Evolutionary conservation across 768 basidiomycete species (phyloP).

Genomic region (Hypsizygus marmoreus): DNA sequence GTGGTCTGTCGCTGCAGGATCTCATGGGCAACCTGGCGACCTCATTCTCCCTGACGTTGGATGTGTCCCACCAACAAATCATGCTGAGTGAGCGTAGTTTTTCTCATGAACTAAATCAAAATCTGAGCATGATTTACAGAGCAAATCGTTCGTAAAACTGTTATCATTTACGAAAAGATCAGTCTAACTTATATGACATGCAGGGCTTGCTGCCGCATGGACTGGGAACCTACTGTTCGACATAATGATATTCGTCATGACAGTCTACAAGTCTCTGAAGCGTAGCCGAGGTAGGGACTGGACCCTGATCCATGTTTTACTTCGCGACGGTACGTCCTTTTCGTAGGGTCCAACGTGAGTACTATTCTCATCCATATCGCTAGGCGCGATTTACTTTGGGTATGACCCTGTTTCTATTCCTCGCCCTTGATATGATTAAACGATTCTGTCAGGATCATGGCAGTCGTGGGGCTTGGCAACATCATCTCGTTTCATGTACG

Average conservation of each 20-base stretch:
- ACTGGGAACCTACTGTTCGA: slow-evolving; percentile 42
- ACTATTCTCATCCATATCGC: slow-evolving; percentile 1
- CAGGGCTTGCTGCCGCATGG: slow-evolving; percentile 41
- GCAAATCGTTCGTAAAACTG: slow-evolving; percentile 17
- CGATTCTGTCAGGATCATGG: slow-evolving; percentile 21
- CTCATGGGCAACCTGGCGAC: background rate
- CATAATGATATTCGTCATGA: slow-evolving; percentile 41
- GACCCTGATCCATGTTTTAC: slow-evolving; percentile 32
- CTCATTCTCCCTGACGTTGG: slow-evolving; percentile 8
- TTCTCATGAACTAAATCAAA: background rate
- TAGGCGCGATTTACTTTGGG: slow-evolving; percentile 47
- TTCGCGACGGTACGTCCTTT: slow-evolving; percentile 41
- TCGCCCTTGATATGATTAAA: background rate
- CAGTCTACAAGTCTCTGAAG: slow-evolving; percentile 36
- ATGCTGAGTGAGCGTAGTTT: slow-evolving; percentile 16
- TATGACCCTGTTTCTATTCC: slow-evolving; percentile 13
- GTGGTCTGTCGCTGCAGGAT: slow-evolving; percentile 23
- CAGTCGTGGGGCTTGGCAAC: slow-evolving; percentile 16
- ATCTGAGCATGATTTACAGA: slow-evolving; percentile 6
- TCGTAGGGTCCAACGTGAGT: background rate
- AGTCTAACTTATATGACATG: slow-evolving; percentile 4
- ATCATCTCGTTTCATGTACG: slow-evolving; percentile 26
- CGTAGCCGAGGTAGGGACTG: slow-evolving; percentile 19
- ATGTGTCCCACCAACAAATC: slow-evolving; percentile 22
- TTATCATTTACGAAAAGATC: background rate